A percentile compares a stretch with the other conserved stretches of the same genome.
Evolutionary conservation across 1,284 basidiomycete species (phyloP).

Genomic region (Schizophyllum amplum): DNA sequence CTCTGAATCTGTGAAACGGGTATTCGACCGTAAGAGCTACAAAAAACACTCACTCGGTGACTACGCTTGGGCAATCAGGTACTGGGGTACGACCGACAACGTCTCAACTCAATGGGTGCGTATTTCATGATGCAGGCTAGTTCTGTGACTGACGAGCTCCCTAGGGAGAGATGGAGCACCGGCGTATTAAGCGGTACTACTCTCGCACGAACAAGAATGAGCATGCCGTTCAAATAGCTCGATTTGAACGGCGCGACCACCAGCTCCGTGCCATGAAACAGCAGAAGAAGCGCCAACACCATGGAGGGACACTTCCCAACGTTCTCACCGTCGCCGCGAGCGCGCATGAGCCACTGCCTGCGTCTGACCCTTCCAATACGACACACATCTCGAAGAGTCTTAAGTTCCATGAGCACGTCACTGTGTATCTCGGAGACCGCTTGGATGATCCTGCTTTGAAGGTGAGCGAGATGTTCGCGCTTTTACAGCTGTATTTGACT

Average conservation of each 20-base stretch:
- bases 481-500: no score
- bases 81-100: conserved; percentile 14
- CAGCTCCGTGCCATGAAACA: conserved; percentile 5
- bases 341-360: conserved; percentile 6
- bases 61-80: conserved; percentile 9
- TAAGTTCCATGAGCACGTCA: background rate
- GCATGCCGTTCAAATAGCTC: conserved; percentile 8
- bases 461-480: conserved; percentile 2
- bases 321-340: conserved; percentile 4
- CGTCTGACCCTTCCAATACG: conserved; percentile 1
- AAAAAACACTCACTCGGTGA: conserved; percentile 16
- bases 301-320: conserved; percentile 22
- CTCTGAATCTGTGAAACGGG: no score
- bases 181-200: conserved; percentile 13
- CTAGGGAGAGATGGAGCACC: conserved; percentile 15
- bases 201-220: conserved; percentile 12
- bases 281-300: conserved; percentile 6
- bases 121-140: background rate
- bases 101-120: conserved; percentile 15
- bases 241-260: conserved; percentile 7
- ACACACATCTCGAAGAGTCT: conserved; percentile 3
- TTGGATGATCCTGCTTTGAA: conserved; percentile 8
- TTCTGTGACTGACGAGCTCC: no score
- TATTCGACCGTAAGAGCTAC: conserved; percentile 15
- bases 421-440: no score